Percentiles rank a stretch among this genome's conserved stretches.
These are phyloP conservation scores for Chlorociboria aeruginascens DNA, from an alignment of 495 filamentous ascomycete species.

Conservation along the genomic window DNA sequence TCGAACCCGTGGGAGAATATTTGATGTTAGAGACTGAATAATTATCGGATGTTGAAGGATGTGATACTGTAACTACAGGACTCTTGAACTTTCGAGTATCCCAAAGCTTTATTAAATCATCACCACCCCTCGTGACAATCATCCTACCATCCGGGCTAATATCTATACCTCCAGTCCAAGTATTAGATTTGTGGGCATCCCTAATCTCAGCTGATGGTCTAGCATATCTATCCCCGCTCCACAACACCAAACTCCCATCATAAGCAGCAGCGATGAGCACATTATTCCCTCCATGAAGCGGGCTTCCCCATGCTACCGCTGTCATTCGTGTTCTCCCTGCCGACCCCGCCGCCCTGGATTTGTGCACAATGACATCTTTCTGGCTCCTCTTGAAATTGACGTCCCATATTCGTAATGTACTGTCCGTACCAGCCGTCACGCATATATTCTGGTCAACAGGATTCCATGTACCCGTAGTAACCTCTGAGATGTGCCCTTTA, in stretches of 20 bases:
- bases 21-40: slow-evolving; percentile 76
- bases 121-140: slow-evolving; percentile 79
- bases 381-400: slow-evolving; percentile 76
- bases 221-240: slow-evolving; percentile 75
- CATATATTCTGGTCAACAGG: slow-evolving; percentile 71
- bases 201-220: slow-evolving; percentile 75
- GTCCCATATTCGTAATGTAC: slow-evolving; percentile 93
- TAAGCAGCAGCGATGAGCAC: slow-evolving; percentile 78
- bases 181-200: slow-evolving; percentile 70
- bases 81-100: slow-evolving; percentile 93
- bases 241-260: slow-evolving; percentile 89
- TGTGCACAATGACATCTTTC: slow-evolving; percentile 89
- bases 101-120: slow-evolving; percentile 79
- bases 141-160: slow-evolving; percentile 84
- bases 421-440: slow-evolving; percentile 85
- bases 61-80: slow-evolving; percentile 66
- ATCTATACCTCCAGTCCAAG: slow-evolving; percentile 90
- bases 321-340: slow-evolving; percentile 92
- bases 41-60: slow-evolving; percentile 70
- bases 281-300: slow-evolving; percentile 61
- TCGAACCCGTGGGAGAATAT: slow-evolving; percentile 72
- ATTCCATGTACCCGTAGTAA: slow-evolving; percentile 79
- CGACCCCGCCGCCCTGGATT: slow-evolving; percentile 72
- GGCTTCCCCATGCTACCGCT: slow-evolving; percentile 76
- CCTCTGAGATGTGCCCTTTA: slow-evolving; percentile 87